Percentiles rank a stretch among this genome's conserved stretches.
phyloP scores from a whole-genome alignment of 2,329 filamentous ascomycete species.

The Fusarium chlamydosporum region DNA sequence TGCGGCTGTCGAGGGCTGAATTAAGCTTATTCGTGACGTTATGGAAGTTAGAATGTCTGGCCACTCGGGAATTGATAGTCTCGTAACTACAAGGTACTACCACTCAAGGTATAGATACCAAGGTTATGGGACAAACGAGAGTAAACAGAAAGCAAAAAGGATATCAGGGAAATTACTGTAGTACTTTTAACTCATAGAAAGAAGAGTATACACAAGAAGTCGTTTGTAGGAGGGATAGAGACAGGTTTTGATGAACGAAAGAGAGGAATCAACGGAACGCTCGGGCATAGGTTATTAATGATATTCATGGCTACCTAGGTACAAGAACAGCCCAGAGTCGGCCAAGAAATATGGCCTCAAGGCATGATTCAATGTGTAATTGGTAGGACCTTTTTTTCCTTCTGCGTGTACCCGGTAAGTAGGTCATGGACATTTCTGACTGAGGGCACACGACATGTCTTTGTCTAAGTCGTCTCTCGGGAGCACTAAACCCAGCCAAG shows the following conservation, averaged over 20 bases:
- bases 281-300: constrained; percentile 21
- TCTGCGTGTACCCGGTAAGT: constrained; percentile 18
- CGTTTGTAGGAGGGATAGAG: constrained; percentile 7
- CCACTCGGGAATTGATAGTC: neutral
- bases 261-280: constrained; percentile 22
- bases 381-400: constrained; percentile 9
- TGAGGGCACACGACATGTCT: constrained; percentile 36
- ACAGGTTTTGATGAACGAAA: constrained; percentile 31
- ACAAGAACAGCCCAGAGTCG: constrained; percentile 6
- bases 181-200: neutral
- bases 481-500: constrained; percentile 14
- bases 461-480: constrained; percentile 29
- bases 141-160: constrained; percentile 2
- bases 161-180: constrained; percentile 8
- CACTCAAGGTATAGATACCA: neutral
- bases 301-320: constrained; percentile 15
- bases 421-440: constrained; percentile 16
- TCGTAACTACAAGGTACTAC: neutral
- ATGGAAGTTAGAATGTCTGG: neutral
- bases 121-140: neutral
- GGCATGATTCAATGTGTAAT: constrained; percentile 8
- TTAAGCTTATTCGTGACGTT: neutral
- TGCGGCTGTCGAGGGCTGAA: neutral
- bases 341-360: constrained; percentile 8
- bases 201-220: constrained; percentile 1